These are phyloP conservation scores for Trametes versicolor DNA, from an alignment of 1,284 basidiomycete species.

Conservation along the genomic window DNA sequence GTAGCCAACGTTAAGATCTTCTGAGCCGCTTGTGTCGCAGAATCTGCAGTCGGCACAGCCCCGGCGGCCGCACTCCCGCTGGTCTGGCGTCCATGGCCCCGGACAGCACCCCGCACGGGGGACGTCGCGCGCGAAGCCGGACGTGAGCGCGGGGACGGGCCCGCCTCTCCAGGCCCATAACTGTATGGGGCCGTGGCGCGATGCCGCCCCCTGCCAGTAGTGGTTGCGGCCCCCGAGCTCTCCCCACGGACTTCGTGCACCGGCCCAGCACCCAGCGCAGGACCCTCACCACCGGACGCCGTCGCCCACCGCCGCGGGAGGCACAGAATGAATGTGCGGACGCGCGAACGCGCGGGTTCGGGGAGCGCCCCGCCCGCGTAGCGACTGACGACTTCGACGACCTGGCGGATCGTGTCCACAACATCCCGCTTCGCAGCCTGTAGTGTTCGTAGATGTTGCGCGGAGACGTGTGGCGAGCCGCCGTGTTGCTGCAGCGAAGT, in stretches of 20 bases:
- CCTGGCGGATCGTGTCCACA: slow-evolving; percentile 87
- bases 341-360: slow-evolving; percentile 81
- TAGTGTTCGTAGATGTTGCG: slow-evolving; percentile 71
- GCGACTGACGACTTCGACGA: slow-evolving; percentile 88
- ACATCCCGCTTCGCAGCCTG: slow-evolving; percentile 83
- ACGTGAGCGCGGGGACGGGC: slow-evolving; percentile 44
- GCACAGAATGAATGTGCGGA: slow-evolving; percentile 84
- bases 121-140: slow-evolving; percentile 47
- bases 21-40: slow-evolving; percentile 79
- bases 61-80: slow-evolving; percentile 27
- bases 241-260: slow-evolving; percentile 30
- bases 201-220: slow-evolving; percentile 19
- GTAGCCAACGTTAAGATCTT: slow-evolving; percentile 86
- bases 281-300: slow-evolving; percentile 37
- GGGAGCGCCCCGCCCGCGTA: slow-evolving; percentile 89
- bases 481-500: slow-evolving; percentile 67
- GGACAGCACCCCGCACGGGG: slow-evolving; percentile 32
- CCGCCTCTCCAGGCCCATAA: slow-evolving; percentile 42
- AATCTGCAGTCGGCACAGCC: slow-evolving; percentile 55
- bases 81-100: slow-evolving; percentile 42
- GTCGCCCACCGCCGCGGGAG: slow-evolving; percentile 84
- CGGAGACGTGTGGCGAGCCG: slow-evolving; percentile 52
- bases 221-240: slow-evolving; percentile 24
- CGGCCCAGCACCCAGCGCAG: slow-evolving; percentile 12
- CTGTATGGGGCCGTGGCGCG: slow-evolving; percentile 41